These are phyloP conservation scores for Hymenoscyphus fraxineus DNA, from an alignment of 2,329 filamentous ascomycete genomes.

Conservation along the genomic window DNA sequence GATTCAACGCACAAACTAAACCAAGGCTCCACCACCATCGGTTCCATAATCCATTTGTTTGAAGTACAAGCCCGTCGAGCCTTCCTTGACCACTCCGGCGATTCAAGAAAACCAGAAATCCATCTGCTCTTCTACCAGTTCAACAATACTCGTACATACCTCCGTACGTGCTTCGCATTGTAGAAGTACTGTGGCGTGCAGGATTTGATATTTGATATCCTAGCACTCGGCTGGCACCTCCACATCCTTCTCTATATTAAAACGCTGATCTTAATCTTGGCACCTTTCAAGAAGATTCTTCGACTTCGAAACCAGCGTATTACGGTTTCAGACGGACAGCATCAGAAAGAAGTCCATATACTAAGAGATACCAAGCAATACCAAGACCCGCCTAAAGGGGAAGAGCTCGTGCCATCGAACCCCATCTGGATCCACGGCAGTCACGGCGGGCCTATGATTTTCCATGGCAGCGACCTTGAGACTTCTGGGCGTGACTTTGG, in stretches of 20 bases:
- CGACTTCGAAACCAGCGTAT: conserved; percentile 1
- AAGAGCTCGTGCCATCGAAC: neutral
- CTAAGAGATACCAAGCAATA: conserved; percentile 11
- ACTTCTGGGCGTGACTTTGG: conserved; percentile 15
- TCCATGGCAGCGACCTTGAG: conserved; percentile 11
- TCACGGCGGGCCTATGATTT: neutral
- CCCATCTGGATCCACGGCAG: conserved; percentile 5
- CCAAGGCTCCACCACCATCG: neutral
- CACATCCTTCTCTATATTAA: neutral
- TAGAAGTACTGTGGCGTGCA: neutral
- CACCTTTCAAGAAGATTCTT: conserved; percentile 8
- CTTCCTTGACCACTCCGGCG: neutral
- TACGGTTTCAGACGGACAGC: conserved; percentile 8
- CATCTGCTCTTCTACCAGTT: neutral
- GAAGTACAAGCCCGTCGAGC: neutral
- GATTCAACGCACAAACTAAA: neutral
- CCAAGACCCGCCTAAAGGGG: conserved; percentile 10
- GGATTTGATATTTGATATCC: neutral
- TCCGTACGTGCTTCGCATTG: too few species aligned
- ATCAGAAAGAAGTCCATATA: neutral
- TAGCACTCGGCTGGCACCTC: neutral
- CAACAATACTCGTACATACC: too few species aligned
- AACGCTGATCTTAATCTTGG: conserved; percentile 7
- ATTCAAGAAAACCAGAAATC: neutral
- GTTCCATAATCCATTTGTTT: neutral